Base-by-base conservation (phyloP, 2,329 filamentous ascomycete species). In the Pleomassaria siparia region DNA sequence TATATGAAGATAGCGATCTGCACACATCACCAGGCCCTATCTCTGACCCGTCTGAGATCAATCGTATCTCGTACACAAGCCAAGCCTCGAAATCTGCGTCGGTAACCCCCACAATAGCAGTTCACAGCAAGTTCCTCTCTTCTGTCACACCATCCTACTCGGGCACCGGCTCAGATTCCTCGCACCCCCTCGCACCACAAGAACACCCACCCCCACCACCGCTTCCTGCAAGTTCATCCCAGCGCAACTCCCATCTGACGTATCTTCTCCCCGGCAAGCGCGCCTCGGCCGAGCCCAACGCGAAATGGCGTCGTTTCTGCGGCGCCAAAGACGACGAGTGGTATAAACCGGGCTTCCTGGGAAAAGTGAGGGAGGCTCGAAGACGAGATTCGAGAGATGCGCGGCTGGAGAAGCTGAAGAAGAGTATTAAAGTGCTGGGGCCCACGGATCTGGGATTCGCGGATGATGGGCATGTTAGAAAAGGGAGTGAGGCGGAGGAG, bases 361-460 rank as follows among this genome's bases (percentile, higher is more conserved):
- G 59, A 28, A 66, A 54, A 40, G 62, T 60, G 21, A 56, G 44
- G 28, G 59, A 63, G 24, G 55, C 58, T 12, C 51, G 64, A 46
- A 57, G 54, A 24, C 55, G 43, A 21, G 54, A 59, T 8, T 51
- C 56, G 12, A 49, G 33, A 21, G 58, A 66, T 18, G 43, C 43
- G 1, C 56, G 56, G 47, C 61, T 62, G 10, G 56, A 64, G 42
- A 60, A 55, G 35, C 35, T 69, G 12, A 70, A 69, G 53, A 54
- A 54, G 33, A 69, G 60, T 47, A 70, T 70, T 8, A 58, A 49
- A 25, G 55, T 69, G 2, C 33, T 70, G 6, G 66, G 65, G 2
- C 64, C 60, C 2, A 60, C 58, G 10, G 64, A 68, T 49, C 58
- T 59, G 7, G 44, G 44, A 4, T 53, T 58, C 11, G 52, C 57